These are phyloP conservation scores for Blastosporella zonata DNA, from an alignment of 1,284 basidiomycete genomes.

Conservation along the genomic window DNA sequence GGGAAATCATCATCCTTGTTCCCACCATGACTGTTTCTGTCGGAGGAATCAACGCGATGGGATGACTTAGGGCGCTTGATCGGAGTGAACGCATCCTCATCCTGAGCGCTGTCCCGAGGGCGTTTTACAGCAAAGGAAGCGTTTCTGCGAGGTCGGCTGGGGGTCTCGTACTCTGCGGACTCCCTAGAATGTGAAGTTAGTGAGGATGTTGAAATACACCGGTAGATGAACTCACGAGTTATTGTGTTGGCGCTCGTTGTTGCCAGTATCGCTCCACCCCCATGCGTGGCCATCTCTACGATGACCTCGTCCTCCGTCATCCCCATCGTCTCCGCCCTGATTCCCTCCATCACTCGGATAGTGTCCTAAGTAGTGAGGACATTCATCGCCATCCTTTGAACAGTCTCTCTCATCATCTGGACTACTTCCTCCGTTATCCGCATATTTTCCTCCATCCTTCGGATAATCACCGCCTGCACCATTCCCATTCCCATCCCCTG, in stretches of 20 bases:
- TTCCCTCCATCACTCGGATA: too few species aligned
- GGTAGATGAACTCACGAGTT: neutral
- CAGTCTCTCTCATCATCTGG: too few species aligned
- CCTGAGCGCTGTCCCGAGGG: neutral
- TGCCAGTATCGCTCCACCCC: neutral
- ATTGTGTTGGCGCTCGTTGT: neutral
- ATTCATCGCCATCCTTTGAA: too few species aligned
- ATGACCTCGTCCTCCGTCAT: neutral
- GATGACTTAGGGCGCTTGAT: neutral
- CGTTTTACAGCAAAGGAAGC: neutral
- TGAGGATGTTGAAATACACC: neutral
- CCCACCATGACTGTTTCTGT: neutral
- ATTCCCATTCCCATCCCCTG: neutral
- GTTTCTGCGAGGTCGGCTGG: neutral
- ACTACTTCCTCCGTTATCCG: neutral
- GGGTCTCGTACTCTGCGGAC: neutral
- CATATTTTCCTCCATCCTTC: neutral
- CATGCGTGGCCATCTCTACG: neutral
- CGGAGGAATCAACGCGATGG: neutral
- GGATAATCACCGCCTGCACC: neutral
- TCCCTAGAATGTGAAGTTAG: neutral
- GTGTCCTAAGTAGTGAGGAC: too few species aligned
- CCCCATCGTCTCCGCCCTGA: neutral
- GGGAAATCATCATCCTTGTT: too few species aligned
- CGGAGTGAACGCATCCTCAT: neutral